Base-by-base conservation (phyloP, 2,329 filamentous ascomycete genomes). In the Cryphonectria carpinicola region DNA sequence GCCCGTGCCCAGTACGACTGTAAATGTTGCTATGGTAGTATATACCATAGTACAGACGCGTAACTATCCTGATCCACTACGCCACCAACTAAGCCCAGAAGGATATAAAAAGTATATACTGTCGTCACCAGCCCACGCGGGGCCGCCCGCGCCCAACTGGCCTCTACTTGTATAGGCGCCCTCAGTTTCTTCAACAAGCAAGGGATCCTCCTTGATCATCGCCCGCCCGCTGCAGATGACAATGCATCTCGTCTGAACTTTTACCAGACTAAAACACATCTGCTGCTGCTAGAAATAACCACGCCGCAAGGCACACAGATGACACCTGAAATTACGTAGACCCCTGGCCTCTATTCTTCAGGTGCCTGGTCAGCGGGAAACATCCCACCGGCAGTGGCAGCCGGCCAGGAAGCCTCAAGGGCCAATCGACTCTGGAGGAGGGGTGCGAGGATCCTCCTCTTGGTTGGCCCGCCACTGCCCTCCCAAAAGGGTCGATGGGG, bases 241-340 rank as follows among this genome's bases (percentile, higher is more conserved):
- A 46, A 43, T 43, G 39, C 61, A 46, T 64, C n/a, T 64, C 61
- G 61, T 64, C 61, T 64, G 61, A 46, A 64, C n/a, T 64, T 13
- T 7, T 10, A 13, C n/a, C 46, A n/a, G 46, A 22, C 19, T 3
- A 49, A 46, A 46, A n/a, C 46, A 22, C 46, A 22, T n/a, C 3
- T n/a, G 22, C 46, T 49, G 22, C 46, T 49, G 46, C 22, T 49
- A 49, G 46, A n/a, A 61, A 37, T 39, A n/a, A 19, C 32, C 32
- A 61, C 32, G 8, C 17, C 17, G 58, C 32, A 35, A 19, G 6
- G 25, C 35, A 22, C 58, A 61, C 35, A 39, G 28, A 61, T 61
- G 58, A 61, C 35, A 61, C 58, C 28, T 3, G 41, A 28, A 39
- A 39, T 64, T 64, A 64, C 61, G 61, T 64, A 46, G 61, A 46